Evolutionary conservation across 352 stramenopile species (phyloP).

Genomic region (Phytophthora niederhauseri): DNA sequence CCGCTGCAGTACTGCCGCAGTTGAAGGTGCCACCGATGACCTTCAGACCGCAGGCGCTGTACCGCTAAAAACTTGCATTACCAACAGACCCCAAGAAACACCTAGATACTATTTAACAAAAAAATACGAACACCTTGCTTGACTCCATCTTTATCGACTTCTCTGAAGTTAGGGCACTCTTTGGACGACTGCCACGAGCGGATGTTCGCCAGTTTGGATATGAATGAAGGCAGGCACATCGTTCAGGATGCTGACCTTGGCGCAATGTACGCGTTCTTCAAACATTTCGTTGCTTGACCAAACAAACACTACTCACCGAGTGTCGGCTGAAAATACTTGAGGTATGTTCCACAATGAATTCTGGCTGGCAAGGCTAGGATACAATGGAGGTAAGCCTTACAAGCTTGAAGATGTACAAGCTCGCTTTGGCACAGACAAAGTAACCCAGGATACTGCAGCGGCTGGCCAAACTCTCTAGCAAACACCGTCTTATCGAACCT

Average conservation of each 20-base stretch:
- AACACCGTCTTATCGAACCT: constrained; percentile 15
- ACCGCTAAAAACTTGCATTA: constrained; percentile 18
- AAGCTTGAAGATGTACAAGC: too few relatives aligned
- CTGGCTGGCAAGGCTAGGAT: too few relatives aligned
- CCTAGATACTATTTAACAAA: constrained; percentile 20
- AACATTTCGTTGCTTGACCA: not conserved
- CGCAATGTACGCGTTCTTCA: too few relatives aligned
- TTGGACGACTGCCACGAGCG: too few relatives aligned
- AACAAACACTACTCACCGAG: not conserved
- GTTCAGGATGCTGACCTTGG: constrained; percentile 6
- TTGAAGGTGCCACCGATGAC: constrained; percentile 24
- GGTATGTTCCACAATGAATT: too few relatives aligned
- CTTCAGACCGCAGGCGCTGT: constrained; percentile 24
- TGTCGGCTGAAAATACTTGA: not conserved
- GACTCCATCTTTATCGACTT: not conserved
- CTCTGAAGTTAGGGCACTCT: too few relatives aligned
- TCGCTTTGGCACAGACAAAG: too few relatives aligned
- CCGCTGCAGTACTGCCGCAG: not conserved
- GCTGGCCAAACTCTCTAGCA: not conserved
- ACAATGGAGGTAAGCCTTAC: too few relatives aligned
- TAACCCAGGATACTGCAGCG: not conserved
- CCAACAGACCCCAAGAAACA: constrained; percentile 2
- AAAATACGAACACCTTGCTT: constrained; percentile 3
- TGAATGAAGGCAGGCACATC: not conserved
- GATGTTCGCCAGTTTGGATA: not conserved